Evolutionary conservation across 2,329 filamentous ascomycete genomes (phyloP).

Genomic region (Trichoderma harzianum): DNA sequence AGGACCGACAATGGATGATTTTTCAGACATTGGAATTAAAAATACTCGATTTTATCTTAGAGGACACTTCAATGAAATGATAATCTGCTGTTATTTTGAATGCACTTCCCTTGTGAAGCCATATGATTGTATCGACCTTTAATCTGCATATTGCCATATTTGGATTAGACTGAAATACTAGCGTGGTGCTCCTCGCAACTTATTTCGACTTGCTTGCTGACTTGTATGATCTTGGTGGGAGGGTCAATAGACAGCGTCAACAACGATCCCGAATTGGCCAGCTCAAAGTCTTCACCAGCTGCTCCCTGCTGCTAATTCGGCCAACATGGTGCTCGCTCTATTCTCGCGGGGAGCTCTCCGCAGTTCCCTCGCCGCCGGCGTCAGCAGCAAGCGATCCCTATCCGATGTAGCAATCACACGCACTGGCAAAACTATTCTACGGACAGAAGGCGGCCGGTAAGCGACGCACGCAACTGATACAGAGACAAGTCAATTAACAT

Average conservation of each 20-base stretch:
- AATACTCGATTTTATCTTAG: neutral
- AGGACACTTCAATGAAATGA: neutral
- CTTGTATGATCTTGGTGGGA: constrained; percentile 13
- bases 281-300: neutral
- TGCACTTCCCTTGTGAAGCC: neutral
- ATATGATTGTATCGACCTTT: neutral
- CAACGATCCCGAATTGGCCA: constrained; percentile 9
- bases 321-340: constrained; percentile 3
- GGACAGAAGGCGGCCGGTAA: constrained; percentile 84
- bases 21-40: neutral
- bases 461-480: constrained; percentile 33
- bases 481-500: constrained; percentile 28
- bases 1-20: neutral
- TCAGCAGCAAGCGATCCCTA: constrained; percentile 47
- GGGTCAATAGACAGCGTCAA: neutral
- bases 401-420: constrained; percentile 91
- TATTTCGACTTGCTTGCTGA: constrained; percentile 2
- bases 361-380: constrained; percentile 24
- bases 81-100: neutral
- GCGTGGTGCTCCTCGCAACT: neutral
- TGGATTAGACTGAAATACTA: neutral
- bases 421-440: constrained; percentile 92
- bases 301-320: neutral
- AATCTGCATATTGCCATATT: neutral
- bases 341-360: constrained; percentile 7